Base-by-base conservation (phyloP, 2,329 filamentous ascomycete species). In the Parastagonospora nodorum region DNA sequence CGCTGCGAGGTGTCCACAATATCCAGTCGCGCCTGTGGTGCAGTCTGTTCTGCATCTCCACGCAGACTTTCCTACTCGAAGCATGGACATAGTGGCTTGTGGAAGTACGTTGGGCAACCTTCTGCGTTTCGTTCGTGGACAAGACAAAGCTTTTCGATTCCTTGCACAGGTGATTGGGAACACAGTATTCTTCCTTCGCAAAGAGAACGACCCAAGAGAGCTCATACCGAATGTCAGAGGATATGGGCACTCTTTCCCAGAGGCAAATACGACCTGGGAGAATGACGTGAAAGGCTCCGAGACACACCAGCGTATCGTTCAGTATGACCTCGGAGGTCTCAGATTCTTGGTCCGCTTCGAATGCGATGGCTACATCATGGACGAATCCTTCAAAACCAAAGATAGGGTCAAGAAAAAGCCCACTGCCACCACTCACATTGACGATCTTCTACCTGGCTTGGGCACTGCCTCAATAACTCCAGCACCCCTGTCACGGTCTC, bases 201-300 rank as follows among this genome's bases (percentile, higher is more conserved):
- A 82, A 16, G 85, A 88, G 60, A 84, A 83, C 38, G 79, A 81
- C 0, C 84, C 86, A 0, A 80, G 68, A 0, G 83, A 87, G 57
- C 63, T 77, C 0, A 84, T 89, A 5, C 57, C 72, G 0, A 76
- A 76, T n/a, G 72, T 89, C 0, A 59, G 60, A 12, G 88, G 87
- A 0, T 88, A 78, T 58, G 86, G 87, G 0, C 86, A 89, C 58
- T 79, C 83, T 0, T 90, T 90, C 56, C 84, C 84, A 0, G 84
- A 88, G 41, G 77, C 77, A 1, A 86, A 88, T 61, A 90, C 88
- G 0, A 83, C 77, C 0, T 89, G 86, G 86, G 80, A 82, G 8
- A 9, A 59, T 0, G 77, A 77, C 1, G 80, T 84, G 0, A 77
- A 75, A 39, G 75, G 77, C 0, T 89, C 86, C 0, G 72, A 71